Percentiles rank a stretch among this genome's conserved stretches.
Evolutionary conservation across 257 asterid species (phyloP).

Genomic region (Euphrasia confusa): DNA sequence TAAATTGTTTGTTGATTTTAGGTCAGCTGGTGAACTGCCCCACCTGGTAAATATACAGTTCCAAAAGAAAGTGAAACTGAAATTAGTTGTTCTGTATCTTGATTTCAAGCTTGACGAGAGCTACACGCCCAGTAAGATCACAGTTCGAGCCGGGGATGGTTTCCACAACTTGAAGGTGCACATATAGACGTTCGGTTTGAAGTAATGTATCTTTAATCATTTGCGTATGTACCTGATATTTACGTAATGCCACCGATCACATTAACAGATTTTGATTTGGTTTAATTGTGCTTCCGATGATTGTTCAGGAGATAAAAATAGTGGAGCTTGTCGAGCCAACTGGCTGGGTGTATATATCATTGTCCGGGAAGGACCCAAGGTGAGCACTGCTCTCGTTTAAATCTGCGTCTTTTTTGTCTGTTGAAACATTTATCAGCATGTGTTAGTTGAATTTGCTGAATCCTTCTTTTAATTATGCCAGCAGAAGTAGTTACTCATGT

Average conservation of each 20-base stretch:
- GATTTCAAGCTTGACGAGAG: slow-evolving; percentile 98
- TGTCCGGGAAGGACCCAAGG: slow-evolving; percentile 95
- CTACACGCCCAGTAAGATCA: slow-evolving; percentile 88
- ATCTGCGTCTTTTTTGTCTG: background rate
- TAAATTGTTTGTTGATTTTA: slow-evolving; percentile 22
- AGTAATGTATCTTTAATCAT: no score
- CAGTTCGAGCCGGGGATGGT: slow-evolving; percentile 92
- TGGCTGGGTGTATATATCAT: slow-evolving; percentile 81
- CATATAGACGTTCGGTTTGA: background rate
- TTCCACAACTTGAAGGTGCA: slow-evolving; percentile 89
- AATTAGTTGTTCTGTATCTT: slow-evolving; percentile 68
- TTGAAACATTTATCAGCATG: background rate
- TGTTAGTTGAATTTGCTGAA: background rate
- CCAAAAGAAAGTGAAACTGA: slow-evolving; percentile 88
- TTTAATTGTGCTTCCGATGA: background rate
- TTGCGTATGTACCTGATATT: no score
- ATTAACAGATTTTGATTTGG: background rate
- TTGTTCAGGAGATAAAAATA: slow-evolving; percentile 66
- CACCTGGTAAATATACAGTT: slow-evolving; percentile 90
- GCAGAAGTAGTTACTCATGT: slow-evolving; percentile 1
- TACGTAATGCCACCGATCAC: no score
- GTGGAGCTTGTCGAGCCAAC: slow-evolving; percentile 85
- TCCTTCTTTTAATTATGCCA: background rate
- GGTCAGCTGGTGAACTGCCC: slow-evolving; percentile 98
- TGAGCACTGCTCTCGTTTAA: slow-evolving; percentile 23